phyloP scores from a whole-genome alignment of 2,329 filamentous ascomycete species.

The Trichophyton benhamiae region DNA sequence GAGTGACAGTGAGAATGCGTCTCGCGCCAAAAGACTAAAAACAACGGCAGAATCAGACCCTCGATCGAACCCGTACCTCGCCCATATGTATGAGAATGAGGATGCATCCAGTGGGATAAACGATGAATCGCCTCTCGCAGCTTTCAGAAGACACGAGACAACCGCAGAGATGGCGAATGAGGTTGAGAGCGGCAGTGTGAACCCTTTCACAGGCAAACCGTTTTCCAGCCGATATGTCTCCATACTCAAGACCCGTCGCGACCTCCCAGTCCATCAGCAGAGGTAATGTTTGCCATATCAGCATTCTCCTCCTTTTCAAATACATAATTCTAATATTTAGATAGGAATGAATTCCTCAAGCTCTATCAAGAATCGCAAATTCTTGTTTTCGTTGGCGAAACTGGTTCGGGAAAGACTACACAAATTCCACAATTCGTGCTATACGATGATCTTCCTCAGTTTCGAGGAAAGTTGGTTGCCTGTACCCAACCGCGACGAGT shows the following conservation, averaged over 20 bases:
- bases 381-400: constrained; percentile 96
- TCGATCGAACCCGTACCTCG: constrained; percentile 71
- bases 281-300: constrained; percentile 40
- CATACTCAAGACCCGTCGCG: constrained; percentile 71
- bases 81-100: constrained; percentile 63
- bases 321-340: not conserved
- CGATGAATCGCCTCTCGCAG: constrained; percentile 41
- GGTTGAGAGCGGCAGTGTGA: constrained; percentile 68
- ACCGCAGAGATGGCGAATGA: constrained; percentile 61
- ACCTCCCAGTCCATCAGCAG: constrained; percentile 85
- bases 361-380: constrained; percentile 92
- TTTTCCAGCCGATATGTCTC: constrained; percentile 79
- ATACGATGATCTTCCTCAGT: constrained; percentile 86
- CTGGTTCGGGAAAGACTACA: constrained; percentile 97
- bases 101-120: constrained; percentile 22
- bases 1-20: constrained; percentile 37
- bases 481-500: constrained; percentile 97
- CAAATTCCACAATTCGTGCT: constrained; percentile 98
- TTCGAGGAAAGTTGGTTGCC: constrained; percentile 76
- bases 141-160: constrained; percentile 63
- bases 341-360: constrained; percentile 77
- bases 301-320: not conserved
- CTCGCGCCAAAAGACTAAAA: constrained; percentile 45
- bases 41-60: constrained; percentile 40
- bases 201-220: constrained; percentile 68